Evolutionary conservation across 2,329 filamentous ascomycete species (phyloP), one percentile per base, ranked within the genome.

Genomic region (Thermothelomyces thermophilus): DNA sequence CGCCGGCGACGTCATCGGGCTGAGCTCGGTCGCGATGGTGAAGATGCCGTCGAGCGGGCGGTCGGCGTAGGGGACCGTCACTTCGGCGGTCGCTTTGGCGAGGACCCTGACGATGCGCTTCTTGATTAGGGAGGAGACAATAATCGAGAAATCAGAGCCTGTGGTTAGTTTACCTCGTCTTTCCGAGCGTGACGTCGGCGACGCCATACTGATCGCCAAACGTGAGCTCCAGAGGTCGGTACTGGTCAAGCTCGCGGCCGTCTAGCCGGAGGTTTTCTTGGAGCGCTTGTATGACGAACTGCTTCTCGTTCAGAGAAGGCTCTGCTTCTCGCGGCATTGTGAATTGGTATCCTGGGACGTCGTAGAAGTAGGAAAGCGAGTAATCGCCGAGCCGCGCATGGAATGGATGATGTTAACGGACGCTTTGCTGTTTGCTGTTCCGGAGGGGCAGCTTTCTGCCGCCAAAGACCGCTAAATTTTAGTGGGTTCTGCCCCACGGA

Each of bases 1-100:
- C 30, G 87, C 84, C 13, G 93, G 90, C 41, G 89, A 90, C 24
- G 87, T 86, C 84, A 97, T 94, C 42, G 91, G 89, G 55, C 86
- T 89, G 61, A 98, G 81, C 67, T 97, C 93, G 48, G 90, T 87
- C 47, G 84, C 79, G 64, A 97, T 96, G 60, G 84, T 90, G 73
- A 97, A 97, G 67, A 95, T 80, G 66, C 93, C 93, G 66, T 97
- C 93, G 65, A 95, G 95, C 52, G 90, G 91, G 56, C 91, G 85
- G 70, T 97, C 91, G 46, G 85, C 70, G 64, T 85, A 88, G 37
- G 93, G 91, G 34, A 87, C 82, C 10, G 87, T 86, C 54, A 97
- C 87, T 70, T 95, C 88, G 56, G 90, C 87, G 2, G 90, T 91
- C 52, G 95, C 85, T 55, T 87, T 87, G 49, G 86, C 89, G 53